phyloP scores from a whole-genome alignment of 768 basidiomycete genomes.

The Polyporus arcularius region DNA sequence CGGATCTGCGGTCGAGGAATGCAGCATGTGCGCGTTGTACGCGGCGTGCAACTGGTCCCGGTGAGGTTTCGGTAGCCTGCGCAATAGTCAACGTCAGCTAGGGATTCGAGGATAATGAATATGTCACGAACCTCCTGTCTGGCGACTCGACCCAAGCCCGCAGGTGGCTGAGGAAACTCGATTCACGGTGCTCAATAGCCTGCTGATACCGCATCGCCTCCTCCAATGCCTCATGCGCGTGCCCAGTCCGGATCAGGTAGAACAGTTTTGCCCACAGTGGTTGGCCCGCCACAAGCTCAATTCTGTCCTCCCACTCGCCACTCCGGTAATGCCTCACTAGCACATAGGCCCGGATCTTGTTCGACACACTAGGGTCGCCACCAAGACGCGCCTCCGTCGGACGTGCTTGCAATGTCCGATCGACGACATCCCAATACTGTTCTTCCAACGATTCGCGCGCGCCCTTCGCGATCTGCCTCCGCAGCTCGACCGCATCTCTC shows the following conservation, averaged over 20 bases:
- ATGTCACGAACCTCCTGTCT: constrained; percentile 63
- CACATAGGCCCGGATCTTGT: constrained; percentile 88
- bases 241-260: constrained; percentile 87
- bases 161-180: constrained; percentile 81
- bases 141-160: constrained; percentile 80
- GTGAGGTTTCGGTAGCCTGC: constrained; percentile 68
- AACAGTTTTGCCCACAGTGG: constrained; percentile 95
- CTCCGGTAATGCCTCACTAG: constrained; percentile 78
- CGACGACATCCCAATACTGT: constrained; percentile 84
- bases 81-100: not conserved
- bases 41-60: constrained; percentile 79
- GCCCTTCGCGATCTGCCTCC: constrained; percentile 76
- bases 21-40: constrained; percentile 88
- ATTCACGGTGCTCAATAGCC: constrained; percentile 75
- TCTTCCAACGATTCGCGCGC: constrained; percentile 83
- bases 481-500: constrained; percentile 63
- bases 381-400: constrained; percentile 87
- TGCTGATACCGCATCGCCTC: constrained; percentile 72
- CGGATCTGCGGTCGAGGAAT: constrained; percentile 85
- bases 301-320: constrained; percentile 81
- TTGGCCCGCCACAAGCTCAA: constrained; percentile 87
- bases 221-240: constrained; percentile 75
- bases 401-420: constrained; percentile 77
- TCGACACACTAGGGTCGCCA: constrained; percentile 86
- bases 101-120: not conserved